Conservation (phyloP, 768 basidiomycete species). For the Dentipellis fragilis region DNA sequence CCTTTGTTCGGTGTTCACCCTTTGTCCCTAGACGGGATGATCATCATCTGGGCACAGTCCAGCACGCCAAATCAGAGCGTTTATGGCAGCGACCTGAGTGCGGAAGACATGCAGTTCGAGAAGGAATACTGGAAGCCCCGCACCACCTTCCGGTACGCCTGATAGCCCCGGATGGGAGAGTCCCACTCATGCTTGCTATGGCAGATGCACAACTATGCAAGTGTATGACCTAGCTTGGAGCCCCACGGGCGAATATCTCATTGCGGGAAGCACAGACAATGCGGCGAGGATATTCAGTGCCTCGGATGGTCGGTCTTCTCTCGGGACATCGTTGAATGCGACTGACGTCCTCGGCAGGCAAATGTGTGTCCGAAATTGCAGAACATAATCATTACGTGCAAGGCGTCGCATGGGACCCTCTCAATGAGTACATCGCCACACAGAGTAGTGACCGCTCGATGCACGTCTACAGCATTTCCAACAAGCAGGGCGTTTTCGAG, state of each 20-base stretch:
- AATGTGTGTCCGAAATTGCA: slow-evolving; percentile 80
- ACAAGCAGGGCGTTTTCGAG: slow-evolving; percentile 74
- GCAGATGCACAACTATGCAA: slow-evolving; percentile 86
- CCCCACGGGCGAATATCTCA: slow-evolving; percentile 85
- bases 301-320: slow-evolving; percentile 46
- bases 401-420: slow-evolving; percentile 97
- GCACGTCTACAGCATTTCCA: slow-evolving; percentile 82
- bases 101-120: slow-evolving; percentile 78
- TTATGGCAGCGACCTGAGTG: slow-evolving; percentile 74
- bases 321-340: not conserved
- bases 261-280: slow-evolving; percentile 97
- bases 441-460: slow-evolving; percentile 95
- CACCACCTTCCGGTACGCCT: slow-evolving; percentile 65
- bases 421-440: slow-evolving; percentile 95
- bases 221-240: slow-evolving; percentile 99
- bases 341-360: slow-evolving; percentile 38
- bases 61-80: slow-evolving; percentile 56
- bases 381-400: slow-evolving; percentile 97
- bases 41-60: slow-evolving; percentile 90
- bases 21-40: slow-evolving; percentile 72
- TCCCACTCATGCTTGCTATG: too few relatives aligned
- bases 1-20: slow-evolving; percentile 5
- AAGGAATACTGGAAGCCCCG: slow-evolving; percentile 94
- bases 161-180: not conserved
- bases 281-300: slow-evolving; percentile 77